Percentiles rank a stretch among this genome's conserved stretches.
Evolutionary conservation across 148 eudicot genomes (phyloP).

Genomic region (Hydrangea macrophylla): DNA sequence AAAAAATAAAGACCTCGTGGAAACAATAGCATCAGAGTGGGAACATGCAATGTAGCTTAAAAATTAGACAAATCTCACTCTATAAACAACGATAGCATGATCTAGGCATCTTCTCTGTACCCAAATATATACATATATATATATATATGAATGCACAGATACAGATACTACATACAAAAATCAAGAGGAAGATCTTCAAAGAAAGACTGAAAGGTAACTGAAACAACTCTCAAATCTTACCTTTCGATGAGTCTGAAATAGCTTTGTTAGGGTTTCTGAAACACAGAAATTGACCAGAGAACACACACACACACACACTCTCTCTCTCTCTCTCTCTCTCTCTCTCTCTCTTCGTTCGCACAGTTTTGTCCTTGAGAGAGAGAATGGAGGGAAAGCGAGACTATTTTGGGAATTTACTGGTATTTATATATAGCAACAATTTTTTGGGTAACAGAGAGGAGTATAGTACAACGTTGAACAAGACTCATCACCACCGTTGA

Average conservation of each 20-base stretch:
- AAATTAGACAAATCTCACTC: not conserved
- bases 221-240: conserved; percentile 6
- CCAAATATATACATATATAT: not conserved
- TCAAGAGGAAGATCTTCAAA: not conserved
- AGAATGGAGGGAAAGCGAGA: conserved; percentile 8
- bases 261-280: not conserved
- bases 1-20: not conserved
- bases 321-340: too few species aligned
- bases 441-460: too few species aligned
- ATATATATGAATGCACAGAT: not conserved
- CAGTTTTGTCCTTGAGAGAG: not conserved
- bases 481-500: too few species aligned
- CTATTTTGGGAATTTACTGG: not conserved
- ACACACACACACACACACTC: not conserved
- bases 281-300: not conserved
- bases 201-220: not conserved
- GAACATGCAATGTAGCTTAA: not conserved
- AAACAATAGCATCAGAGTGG: not conserved
- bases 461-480: too few species aligned
- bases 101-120: not conserved
- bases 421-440: too few species aligned
- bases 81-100: not conserved
- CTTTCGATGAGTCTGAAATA: not conserved
- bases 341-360: not conserved
- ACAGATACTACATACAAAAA: not conserved